A percentile compares a stretch with the other conserved stretches of the same genome.
phyloP scores from a whole-genome alignment of 2,329 filamentous ascomycete species.

The Cercospora sp. region DNA sequence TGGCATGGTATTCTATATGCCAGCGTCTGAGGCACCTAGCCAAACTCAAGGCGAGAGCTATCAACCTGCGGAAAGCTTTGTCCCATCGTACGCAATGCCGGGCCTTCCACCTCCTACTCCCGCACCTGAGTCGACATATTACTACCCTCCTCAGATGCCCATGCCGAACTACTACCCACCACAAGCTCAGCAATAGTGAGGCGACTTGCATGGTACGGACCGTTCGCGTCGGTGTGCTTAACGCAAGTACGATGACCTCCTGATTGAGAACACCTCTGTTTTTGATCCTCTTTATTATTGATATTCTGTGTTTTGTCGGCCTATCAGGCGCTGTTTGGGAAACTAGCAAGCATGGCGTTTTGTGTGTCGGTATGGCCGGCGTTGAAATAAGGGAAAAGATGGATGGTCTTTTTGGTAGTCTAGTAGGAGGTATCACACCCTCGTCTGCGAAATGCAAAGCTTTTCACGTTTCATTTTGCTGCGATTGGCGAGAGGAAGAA shows the following conservation, averaged over 20 bases:
- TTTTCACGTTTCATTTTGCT: not conserved
- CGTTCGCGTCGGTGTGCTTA: not conserved
- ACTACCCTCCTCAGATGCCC: constrained; percentile 29
- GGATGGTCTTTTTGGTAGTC: not conserved
- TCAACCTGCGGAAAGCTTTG: constrained; percentile 40
- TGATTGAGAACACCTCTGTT: constrained; percentile 2
- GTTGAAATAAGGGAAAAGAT: constrained; percentile 10
- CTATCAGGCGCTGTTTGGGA: constrained; percentile 18
- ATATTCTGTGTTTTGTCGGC: constrained; percentile 14
- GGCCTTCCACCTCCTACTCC: constrained; percentile 35
- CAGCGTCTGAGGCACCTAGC: constrained; percentile 35
- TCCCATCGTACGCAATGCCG: constrained; percentile 39
- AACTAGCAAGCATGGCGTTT: constrained; percentile 27
- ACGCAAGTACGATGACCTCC: not conserved
- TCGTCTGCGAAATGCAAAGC: not conserved
- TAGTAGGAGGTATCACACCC: not conserved
- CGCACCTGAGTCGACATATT: constrained; percentile 29
- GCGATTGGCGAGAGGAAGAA: not conserved
- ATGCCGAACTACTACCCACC: constrained; percentile 27
- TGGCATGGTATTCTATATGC: constrained; percentile 89
- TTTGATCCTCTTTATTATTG: constrained; percentile 9
- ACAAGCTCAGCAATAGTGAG: constrained; percentile 23
- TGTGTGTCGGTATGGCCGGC: constrained; percentile 11
- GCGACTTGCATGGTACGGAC: not conserved
- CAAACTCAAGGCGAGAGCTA: constrained; percentile 33